Base-by-base conservation (phyloP, 2,329 filamentous ascomycete genomes). In the Neodidymelliopsis sp. region DNA sequence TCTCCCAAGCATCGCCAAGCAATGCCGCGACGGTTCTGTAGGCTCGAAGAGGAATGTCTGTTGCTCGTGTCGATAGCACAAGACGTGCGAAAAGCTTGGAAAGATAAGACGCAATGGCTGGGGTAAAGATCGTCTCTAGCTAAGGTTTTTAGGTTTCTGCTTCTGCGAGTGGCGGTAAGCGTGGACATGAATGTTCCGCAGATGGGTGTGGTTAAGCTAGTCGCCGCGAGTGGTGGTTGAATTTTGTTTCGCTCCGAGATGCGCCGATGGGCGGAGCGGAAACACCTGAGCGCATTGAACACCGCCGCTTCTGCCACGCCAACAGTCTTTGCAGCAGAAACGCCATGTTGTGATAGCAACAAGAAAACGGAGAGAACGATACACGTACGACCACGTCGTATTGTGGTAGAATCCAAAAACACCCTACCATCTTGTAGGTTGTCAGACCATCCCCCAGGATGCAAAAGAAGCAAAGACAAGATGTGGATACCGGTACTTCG, bases 11-110 rank as follows among this genome's bases (percentile, higher is more conserved):
- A 18, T 34, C 22, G 49, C 49, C 49, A 52, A 52, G 49, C 36
- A 38, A 36, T 46, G 48, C 48, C 48, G 36, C 36, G 41, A 35
- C 49, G 49, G 49, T 33, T 27, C 25, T 38, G 22, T 28, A 33
- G 15, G 37, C 49, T 47, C 25, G 16, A 52, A 52, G 19, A 52
- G 49, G 49, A 35, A 52, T 52, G 49, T 52, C 49, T 29, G 22
- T 37, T 13, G 31, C 19, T 30, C 30, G 33, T 27, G 10, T 19
- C 18, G 23, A 19, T 42, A 46, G 38, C 38, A 28, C n/a, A n/a
- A n/a, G n/a, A n/a, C n/a, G 27, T 13, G 9, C 6, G 6, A 25
- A 29, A 38, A 38, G 49, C 49, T 52, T 47, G 37, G 41, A 27
- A 16, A 34, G 49, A 52, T 52, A 52, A 47, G 42, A 22, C n/a